Conservation (phyloP, 2,329 filamentous ascomycete species). For the Chaetomiaceae sp. region DNA sequence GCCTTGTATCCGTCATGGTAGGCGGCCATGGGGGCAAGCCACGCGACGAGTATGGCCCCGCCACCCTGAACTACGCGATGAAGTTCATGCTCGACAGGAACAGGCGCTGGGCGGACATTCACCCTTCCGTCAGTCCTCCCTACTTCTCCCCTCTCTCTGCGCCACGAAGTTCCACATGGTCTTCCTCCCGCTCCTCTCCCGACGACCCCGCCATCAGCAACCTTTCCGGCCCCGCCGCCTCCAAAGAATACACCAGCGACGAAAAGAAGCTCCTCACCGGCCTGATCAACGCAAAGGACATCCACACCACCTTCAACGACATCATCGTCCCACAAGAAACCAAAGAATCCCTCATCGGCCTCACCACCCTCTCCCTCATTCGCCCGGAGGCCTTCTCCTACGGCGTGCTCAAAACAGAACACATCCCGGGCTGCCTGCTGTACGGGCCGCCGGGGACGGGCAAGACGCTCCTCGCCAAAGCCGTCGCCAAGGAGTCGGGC, state of each 20-base stretch:
- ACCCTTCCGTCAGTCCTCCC: conserved; percentile 24
- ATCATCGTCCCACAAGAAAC: conserved; percentile 80
- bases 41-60: conserved; percentile 13
- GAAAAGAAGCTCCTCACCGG: conserved; percentile 80
- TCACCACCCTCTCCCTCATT: conserved; percentile 81
- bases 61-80: conserved; percentile 26
- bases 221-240: conserved; percentile 29
- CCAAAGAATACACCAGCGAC: conserved; percentile 54
- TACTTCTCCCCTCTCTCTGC: conserved; percentile 28
- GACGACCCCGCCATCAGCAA: conserved; percentile 17
- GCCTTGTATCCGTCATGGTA: conserved; percentile 30
- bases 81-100: conserved; percentile 27
- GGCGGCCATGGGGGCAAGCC: conserved; percentile 21
- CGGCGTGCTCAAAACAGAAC: conserved; percentile 84
- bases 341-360: conserved; percentile 78
- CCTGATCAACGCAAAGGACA: conserved; percentile 74
- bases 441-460: conserved; percentile 84
- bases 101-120: conserved; percentile 25
- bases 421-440: conserved; percentile 81
- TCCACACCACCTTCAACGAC: conserved; percentile 82
- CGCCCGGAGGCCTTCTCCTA: conserved; percentile 95
- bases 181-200: background rate
- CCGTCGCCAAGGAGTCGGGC: conserved; percentile 63
- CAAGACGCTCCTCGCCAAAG: conserved; percentile 66
- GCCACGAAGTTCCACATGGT: background rate